Evolutionary conservation across 371 early-diverging fungal species (phyloP).

Genomic region (Mucor piriformis): DNA sequence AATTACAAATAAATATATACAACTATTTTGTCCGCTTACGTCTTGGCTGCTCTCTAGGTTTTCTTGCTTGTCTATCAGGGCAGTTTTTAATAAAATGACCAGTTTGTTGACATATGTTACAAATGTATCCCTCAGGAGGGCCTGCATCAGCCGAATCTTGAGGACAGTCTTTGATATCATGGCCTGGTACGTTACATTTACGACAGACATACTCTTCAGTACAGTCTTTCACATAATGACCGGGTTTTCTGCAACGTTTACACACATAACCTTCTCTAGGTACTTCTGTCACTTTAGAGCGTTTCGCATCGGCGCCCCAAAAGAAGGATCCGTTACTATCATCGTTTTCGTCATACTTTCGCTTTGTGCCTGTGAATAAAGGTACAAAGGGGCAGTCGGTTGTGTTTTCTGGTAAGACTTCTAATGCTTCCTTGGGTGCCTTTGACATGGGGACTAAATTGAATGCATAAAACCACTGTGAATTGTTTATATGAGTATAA

Average conservation of each 20-base stretch:
- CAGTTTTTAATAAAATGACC: conserved; percentile 72
- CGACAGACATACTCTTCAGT: conserved; percentile 56
- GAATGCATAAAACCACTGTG: conserved; percentile 94
- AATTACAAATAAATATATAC: too few relatives aligned
- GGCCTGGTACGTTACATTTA: conserved; percentile 60
- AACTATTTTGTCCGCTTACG: too few relatives aligned
- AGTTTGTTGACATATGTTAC: conserved; percentile 55
- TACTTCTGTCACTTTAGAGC: conserved; percentile 23
- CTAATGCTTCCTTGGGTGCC: conserved; percentile 39
- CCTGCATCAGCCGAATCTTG: conserved; percentile 16
- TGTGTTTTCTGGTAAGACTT: conserved; percentile 51
- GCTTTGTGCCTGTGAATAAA: conserved; percentile 32
- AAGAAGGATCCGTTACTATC: conserved; percentile 32
- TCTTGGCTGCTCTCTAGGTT: conserved; percentile 8
- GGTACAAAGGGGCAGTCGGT: conserved; percentile 67
- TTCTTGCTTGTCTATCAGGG: conserved; percentile 39
- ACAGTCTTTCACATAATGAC: conserved; percentile 69
- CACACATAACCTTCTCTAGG: conserved; percentile 56
- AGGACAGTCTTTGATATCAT: conserved; percentile 71
- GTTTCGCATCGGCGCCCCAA: conserved; percentile 41
- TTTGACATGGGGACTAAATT: conserved; percentile 73
- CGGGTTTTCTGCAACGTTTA: conserved; percentile 56
- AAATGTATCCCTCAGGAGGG: conserved; percentile 52
- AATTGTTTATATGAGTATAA: not conserved
- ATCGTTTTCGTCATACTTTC: conserved; percentile 34